phyloP scores from a whole-genome alignment of 352 stramenopile genomes.

The Globisporangium uncinulatum region DNA sequence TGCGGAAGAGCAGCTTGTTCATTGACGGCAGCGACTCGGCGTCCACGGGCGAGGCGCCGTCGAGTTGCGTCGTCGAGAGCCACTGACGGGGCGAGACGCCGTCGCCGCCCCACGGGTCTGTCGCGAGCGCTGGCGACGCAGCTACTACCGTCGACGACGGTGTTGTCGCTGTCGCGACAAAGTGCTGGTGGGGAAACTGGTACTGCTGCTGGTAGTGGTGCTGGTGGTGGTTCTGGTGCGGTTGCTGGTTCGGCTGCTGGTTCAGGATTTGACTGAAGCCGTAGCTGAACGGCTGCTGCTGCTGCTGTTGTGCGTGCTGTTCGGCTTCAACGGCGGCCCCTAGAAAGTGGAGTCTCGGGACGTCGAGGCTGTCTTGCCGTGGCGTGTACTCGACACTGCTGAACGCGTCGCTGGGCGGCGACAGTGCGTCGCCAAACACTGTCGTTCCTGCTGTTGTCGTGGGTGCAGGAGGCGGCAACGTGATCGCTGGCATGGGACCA shows the following conservation, averaged over 20 bases:
- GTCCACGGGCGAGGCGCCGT: conserved; percentile 3
- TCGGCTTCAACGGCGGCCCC: not conserved
- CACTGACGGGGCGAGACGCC: conserved; percentile 7
- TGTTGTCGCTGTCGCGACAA: conserved; percentile 1
- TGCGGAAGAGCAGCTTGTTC: conserved; percentile 48
- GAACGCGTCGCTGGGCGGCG: not conserved
- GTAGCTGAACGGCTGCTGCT: conserved; percentile 1
- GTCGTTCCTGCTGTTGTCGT: not conserved
- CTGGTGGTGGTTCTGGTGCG: not conserved
- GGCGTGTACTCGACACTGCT: not conserved
- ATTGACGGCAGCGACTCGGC: conserved; percentile 59
- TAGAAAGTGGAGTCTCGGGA: not conserved
- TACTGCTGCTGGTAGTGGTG: not conserved
- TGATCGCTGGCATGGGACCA: not conserved
- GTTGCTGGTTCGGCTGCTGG: not conserved
- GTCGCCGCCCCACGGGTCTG: conserved; percentile 6
- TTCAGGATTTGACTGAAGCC: not conserved
- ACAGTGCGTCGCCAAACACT: not conserved
- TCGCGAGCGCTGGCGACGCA: not conserved
- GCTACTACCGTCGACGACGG: conserved; percentile 3
- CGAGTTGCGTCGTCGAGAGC: conserved; percentile 1
- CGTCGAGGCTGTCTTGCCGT: conserved; percentile 5
- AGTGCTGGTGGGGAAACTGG: not conserved
- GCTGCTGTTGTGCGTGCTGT: not conserved
- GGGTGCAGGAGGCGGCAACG: not conserved